These are phyloP conservation scores for Gloeopeniophorella convolvens DNA, from an alignment of 768 basidiomycete genomes.

Conservation along the genomic window DNA sequence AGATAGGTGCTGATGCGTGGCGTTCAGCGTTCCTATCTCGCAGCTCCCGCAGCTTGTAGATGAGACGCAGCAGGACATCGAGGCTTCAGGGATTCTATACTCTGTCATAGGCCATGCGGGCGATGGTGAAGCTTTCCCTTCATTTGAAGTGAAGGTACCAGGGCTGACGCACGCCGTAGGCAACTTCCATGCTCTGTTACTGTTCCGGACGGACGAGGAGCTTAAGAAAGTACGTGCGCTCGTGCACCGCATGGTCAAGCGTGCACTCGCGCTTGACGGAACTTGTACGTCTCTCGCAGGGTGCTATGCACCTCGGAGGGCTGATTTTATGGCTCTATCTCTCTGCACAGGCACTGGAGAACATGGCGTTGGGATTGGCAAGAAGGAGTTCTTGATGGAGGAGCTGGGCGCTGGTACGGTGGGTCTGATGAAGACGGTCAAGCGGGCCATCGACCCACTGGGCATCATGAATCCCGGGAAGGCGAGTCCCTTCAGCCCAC, in stretches of 20 bases:
- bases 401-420: conserved; percentile 83
- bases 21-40: conserved; percentile 51
- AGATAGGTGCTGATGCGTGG: background rate
- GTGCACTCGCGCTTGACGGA: conserved; percentile 66
- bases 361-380: conserved; percentile 85
- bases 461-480: conserved; percentile 83
- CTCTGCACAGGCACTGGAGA: conserved; percentile 58
- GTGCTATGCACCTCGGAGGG: background rate
- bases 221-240: conserved; percentile 28
- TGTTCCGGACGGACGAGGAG: conserved; percentile 34
- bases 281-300: conserved; percentile 43
- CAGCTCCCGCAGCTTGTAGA: conserved; percentile 56
- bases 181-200: conserved; percentile 37
- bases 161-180: conserved; percentile 24
- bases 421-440: conserved; percentile 77
- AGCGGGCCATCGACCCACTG: conserved; percentile 65
- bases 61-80: conserved; percentile 68
- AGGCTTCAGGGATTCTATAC: conserved; percentile 46
- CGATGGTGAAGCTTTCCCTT: conserved; percentile 55
- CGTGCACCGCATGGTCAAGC: conserved; percentile 56
- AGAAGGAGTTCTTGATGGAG: conserved; percentile 69
- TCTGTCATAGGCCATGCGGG: conserved; percentile 74
- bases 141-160: background rate
- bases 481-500: conserved; percentile 31
- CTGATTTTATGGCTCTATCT: background rate